Evolutionary conservation across 805 yeast species (phyloP).

Genomic region (Candida taoyuanica): DNA sequence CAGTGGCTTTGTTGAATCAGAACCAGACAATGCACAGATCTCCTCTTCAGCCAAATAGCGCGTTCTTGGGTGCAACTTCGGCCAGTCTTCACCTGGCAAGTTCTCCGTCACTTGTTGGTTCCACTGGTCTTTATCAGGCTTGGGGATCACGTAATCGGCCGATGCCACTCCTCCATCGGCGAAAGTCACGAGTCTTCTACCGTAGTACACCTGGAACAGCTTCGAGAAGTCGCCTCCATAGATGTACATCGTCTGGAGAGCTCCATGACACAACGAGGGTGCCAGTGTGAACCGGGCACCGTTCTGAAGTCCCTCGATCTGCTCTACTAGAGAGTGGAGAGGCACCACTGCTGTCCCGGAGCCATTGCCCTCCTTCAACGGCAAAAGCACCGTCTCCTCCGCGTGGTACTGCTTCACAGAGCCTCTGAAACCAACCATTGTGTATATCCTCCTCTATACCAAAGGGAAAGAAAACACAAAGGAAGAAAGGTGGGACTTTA

Average conservation of each 20-base stretch:
- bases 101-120: constrained; percentile 35
- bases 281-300: constrained; percentile 50
- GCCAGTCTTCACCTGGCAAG: constrained; percentile 45
- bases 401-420: constrained; percentile 23
- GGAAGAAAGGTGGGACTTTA: neutral
- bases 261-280: constrained; percentile 66
- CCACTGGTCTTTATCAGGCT: constrained; percentile 27
- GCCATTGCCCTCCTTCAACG: constrained; percentile 17
- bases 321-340: constrained; percentile 17
- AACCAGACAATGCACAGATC: constrained; percentile 32
- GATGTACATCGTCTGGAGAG: constrained; percentile 72
- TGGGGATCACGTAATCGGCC: constrained; percentile 62
- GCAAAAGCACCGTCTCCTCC: constrained; percentile 25
- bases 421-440: constrained; percentile 29
- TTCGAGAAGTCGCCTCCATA: constrained; percentile 48
- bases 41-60: constrained; percentile 50
- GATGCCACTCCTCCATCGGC: constrained; percentile 70
- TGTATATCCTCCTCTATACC: neutral
- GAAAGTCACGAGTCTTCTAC: constrained; percentile 56
- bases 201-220: constrained; percentile 60
- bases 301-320: constrained; percentile 42
- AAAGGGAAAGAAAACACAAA: too few relatives aligned
- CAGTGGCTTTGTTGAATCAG: constrained; percentile 41
- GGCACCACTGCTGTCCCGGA: constrained; percentile 19
- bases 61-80: constrained; percentile 64